Evolutionary conservation across 805 yeast species (phyloP), one percentile per base, ranked within the genome.

Genomic region (Grigorovia transvaalensis): DNA sequence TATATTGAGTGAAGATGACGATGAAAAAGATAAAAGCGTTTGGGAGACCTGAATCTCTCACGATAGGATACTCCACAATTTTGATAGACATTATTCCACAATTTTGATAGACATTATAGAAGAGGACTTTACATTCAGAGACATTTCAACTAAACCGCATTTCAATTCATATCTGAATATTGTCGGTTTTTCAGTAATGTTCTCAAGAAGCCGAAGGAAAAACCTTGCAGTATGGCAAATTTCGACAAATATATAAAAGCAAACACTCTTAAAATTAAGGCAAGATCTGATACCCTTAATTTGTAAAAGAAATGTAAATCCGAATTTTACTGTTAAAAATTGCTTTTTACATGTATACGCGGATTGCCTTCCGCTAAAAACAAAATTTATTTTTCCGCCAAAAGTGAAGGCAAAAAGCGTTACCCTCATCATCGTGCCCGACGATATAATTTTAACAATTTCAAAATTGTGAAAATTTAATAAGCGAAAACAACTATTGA

Each of bases 1-100:
- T 23, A 41, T 49, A 35, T 19, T 40, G 43, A 40, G 35, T 42
- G 55, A 54, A 29, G 53, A 45, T 4, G 53, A 42, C 12, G 42
- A 40, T 41, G 54, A 18, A 17, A 18, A 38, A 18, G 38, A 41
- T 9, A 23, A 33, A 33, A 33, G 17, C 29, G 29, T 33, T 33
- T 33, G 38, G 38, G 38, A 33, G 15, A 33, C 11, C 15, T 33
- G 15, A 33, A 33, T 33, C 4, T 33, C 8, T 23, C 27, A 23
- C 3, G 6, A 6, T 23, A 23, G 6, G 27, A 23, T 23, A 23
- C 6, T 23, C 27, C 27, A 23, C 27, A 6, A 23, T 23, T 23
- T 23, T 23, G 27, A 23, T 23, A 23, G 27, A 23, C 27, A 23
- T n/a, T n/a, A n/a, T n/a, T n/a, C n/a, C n/a, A n/a, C n/a, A n/a